Percentiles rank a stretch among this genome's conserved stretches.
Conservation (phyloP, 352 stramenopile species). For the Phytophthora sp. region DNA sequence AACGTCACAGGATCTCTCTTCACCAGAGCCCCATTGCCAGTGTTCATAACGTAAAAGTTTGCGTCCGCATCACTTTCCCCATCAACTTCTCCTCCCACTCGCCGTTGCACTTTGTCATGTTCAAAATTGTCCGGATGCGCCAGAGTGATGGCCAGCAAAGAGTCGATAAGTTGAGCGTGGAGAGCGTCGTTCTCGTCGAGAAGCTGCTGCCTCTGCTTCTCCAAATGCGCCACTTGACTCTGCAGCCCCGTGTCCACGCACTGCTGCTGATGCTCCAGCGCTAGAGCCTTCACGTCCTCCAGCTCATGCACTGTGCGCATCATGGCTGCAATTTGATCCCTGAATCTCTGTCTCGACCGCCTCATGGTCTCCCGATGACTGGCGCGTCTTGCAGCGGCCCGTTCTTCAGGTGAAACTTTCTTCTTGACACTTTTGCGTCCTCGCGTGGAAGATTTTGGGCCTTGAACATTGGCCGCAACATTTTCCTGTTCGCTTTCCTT, state of each 20-base stretch:
- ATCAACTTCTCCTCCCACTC: background rate
- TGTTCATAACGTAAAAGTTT: slow-evolving; percentile 28
- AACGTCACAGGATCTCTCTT: slow-evolving; percentile 37
- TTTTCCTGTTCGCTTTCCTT: background rate
- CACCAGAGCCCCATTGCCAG: background rate
- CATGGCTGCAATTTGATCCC: slow-evolving; percentile 41
- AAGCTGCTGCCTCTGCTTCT: slow-evolving; percentile 36
- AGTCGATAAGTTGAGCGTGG: slow-evolving; percentile 41
- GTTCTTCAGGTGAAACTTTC: slow-evolving; percentile 26
- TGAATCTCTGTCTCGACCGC: slow-evolving; percentile 42
- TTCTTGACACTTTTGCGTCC: slow-evolving; percentile 20
- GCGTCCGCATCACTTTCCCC: background rate
- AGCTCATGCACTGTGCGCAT: slow-evolving; percentile 35
- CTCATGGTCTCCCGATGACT: slow-evolving; percentile 47
- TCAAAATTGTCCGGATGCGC: slow-evolving; percentile 36
- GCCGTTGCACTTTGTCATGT: slow-evolving; percentile 19
- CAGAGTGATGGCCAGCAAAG: slow-evolving; percentile 35
- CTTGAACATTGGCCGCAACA: background rate
- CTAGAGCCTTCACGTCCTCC: slow-evolving; percentile 26
- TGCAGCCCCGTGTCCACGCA: slow-evolving; percentile 12
- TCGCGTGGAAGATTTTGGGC: background rate
- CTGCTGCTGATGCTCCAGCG: slow-evolving; percentile 15
- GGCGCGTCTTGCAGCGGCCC: slow-evolving; percentile 24
- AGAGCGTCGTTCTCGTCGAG: slow-evolving; percentile 35
- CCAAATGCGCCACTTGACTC: slow-evolving; percentile 29